These are phyloP conservation scores for Eucalyptus sp. DNA, from an alignment of 345 rosid genomes.

Conservation along the genomic window DNA sequence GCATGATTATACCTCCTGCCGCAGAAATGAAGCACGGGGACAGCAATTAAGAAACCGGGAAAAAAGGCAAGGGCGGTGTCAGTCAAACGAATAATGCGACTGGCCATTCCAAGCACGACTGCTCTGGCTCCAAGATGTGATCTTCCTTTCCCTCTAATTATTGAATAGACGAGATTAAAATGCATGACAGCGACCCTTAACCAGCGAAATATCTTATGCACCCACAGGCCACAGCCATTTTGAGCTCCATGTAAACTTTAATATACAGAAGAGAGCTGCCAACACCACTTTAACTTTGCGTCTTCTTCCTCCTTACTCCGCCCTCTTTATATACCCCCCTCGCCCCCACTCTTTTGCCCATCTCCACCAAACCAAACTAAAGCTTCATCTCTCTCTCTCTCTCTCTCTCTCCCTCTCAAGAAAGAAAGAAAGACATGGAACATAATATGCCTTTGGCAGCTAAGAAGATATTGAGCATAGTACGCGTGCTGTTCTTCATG, in stretches of 20 bases:
- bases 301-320: background rate
- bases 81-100: background rate
- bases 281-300: background rate
- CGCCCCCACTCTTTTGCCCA: background rate
- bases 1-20: background rate
- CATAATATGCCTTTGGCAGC: conserved; percentile 32
- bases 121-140: background rate
- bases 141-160: background rate
- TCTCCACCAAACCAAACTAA: background rate
- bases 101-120: background rate
- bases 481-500: conserved; percentile 62
- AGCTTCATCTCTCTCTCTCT: background rate
- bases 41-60: background rate
- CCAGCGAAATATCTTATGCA: background rate
- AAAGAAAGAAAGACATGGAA: conserved; percentile 16
- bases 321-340: conserved; percentile 25
- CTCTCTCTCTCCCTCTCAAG: background rate
- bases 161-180: background rate
- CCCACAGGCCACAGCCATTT: background rate
- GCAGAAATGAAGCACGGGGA: background rate
- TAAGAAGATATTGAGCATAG: conserved; percentile 49
- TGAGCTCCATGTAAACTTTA: background rate
- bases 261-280: background rate
- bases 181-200: background rate
- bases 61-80: background rate